These are phyloP conservation scores for Sugiyamaella xylanicola DNA, from an alignment of 1,139 yeast species.

Conservation along the genomic window DNA sequence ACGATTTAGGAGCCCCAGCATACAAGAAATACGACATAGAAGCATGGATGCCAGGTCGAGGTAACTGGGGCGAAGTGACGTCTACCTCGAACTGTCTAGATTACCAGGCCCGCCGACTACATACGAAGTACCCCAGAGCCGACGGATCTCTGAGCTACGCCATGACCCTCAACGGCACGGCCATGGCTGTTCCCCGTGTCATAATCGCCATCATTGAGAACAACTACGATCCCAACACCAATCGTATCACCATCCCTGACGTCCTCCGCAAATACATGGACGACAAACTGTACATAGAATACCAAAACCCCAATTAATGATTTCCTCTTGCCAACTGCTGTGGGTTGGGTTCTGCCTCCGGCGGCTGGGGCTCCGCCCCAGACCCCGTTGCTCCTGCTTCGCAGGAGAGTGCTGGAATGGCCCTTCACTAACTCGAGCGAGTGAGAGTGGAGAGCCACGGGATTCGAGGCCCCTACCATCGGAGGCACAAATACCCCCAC, in stretches of 20 bases:
- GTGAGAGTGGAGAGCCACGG: no score
- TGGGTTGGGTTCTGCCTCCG: no score
- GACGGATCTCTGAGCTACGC: slow-evolving; percentile 50
- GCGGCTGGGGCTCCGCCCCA: no score
- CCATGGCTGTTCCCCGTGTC: slow-evolving; percentile 92
- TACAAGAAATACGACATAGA: slow-evolving; percentile 90
- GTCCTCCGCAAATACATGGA: slow-evolving; percentile 54
- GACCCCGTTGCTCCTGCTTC: no score
- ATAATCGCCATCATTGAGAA: slow-evolving; percentile 88
- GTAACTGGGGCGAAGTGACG: slow-evolving; percentile 89
- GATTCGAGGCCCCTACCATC: no score
- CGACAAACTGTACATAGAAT: slow-evolving; percentile 38
- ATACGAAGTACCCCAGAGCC: slow-evolving; percentile 53
- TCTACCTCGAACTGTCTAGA: slow-evolving; percentile 93
- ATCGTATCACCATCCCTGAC: slow-evolving; percentile 65
- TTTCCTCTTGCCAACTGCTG: background rate
- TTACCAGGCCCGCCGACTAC: slow-evolving; percentile 82
- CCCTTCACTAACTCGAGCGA: no score
- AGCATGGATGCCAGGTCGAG: slow-evolving; percentile 98
- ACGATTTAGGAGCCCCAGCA: slow-evolving; percentile 94
- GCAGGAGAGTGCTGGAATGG: no score
- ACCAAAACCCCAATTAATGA: background rate
- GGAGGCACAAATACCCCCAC: no score
- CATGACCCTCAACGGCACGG: slow-evolving; percentile 93
- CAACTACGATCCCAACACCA: slow-evolving; percentile 61